These are phyloP conservation scores for Chrysoporthe austroafricana DNA, from an alignment of 2,329 filamentous ascomycete genomes.

Conservation along the genomic window DNA sequence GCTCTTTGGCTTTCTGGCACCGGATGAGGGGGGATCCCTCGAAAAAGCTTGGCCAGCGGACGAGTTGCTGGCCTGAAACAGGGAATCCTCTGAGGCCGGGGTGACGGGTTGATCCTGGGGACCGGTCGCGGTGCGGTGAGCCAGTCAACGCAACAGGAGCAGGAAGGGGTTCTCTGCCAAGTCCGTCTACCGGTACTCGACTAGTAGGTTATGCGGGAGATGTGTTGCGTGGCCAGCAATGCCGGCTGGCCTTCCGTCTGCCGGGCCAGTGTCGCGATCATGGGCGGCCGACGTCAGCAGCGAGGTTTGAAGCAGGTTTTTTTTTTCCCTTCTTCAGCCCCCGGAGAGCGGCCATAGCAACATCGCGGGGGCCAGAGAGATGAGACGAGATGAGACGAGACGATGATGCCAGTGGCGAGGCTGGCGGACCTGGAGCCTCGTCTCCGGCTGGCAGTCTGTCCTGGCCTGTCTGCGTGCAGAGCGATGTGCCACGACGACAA, in stretches of 20 bases:
- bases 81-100: background rate
- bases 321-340: background rate
- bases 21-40: background rate
- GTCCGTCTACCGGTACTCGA: background rate
- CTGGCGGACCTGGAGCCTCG: conserved; percentile 2
- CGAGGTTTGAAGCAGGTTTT: conserved; percentile 2
- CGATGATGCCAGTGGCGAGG: background rate
- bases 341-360: background rate
- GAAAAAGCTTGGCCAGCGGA: too few species aligned
- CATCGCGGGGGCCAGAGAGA: background rate
- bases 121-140: background rate
- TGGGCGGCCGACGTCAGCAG: background rate
- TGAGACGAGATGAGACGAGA: background rate
- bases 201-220: background rate
- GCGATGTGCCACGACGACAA: background rate
- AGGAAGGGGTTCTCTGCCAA: background rate
- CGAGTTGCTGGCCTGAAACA: conserved; percentile 6
- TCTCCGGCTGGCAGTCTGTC: background rate
- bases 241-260: background rate
- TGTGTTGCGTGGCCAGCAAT: background rate
- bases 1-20: background rate
- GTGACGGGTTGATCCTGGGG: background rate
- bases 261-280: too few species aligned
- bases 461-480: background rate
- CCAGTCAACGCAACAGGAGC: background rate